Evolutionary conservation across 768 basidiomycete species (phyloP), one percentile per base, ranked within the genome.

Genomic region (Lyophyllum atratum): DNA sequence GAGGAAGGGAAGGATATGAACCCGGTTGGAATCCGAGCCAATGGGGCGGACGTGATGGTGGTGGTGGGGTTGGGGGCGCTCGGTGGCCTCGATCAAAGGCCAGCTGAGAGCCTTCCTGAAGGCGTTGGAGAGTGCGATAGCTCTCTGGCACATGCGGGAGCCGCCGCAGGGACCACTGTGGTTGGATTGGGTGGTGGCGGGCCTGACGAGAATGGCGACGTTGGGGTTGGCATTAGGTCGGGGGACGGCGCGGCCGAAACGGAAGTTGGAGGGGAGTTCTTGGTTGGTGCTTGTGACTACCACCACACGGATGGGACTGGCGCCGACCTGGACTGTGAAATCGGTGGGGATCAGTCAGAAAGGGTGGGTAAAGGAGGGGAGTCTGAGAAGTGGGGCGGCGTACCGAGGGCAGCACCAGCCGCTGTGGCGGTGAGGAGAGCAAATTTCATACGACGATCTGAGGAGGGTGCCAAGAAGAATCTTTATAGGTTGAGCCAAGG

Each of bases 101-200:
- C 86, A 65, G 19, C 86, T 85, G 34, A 90, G 70, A 1, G 78
- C 77, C 56, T 81, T 71, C 43, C 83, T 75, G 75, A 90, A 77
- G 25, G 75, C 62, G 60, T 86, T 85, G 49, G 83, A 79, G 39
- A 86, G 56, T 56, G 76, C 72, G 53, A 83, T 62, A 25, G 79
- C 78, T 64, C 86, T 86, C 65, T 77, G 68, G 59, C 72, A 74
- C 66, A 82, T 60, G 37, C 72, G 72, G 44, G 64, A 60, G 44
- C 75, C 73, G 15, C 63, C 54, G 56, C 73, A 75, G 17, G 61
- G 59, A 14, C 34, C 34, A 15, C 14, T 8, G 34, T 15, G 34
- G 34, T 37, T 15, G 39, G n/a, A 2, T 19, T 40, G 17, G n/a
- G 7, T 19, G 39, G 15, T 44, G 55, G 49, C 47, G 22, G 59